Evolutionary conservation across 2,329 filamentous ascomycete species (phyloP), one percentile per base, ranked within the genome.

Genomic region (Fusarium euwallaceae): DNA sequence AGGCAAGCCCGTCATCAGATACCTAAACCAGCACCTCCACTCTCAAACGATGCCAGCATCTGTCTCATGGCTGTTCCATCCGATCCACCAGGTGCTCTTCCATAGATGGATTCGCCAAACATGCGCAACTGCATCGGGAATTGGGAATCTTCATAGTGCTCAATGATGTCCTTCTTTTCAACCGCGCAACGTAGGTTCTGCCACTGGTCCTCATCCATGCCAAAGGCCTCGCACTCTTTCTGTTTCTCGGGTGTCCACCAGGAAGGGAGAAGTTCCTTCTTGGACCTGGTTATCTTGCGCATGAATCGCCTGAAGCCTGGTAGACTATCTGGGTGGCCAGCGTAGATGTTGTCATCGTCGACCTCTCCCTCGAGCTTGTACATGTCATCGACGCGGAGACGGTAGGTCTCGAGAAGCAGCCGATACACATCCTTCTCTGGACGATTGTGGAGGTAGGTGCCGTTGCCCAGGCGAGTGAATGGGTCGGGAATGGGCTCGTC

Each of bases 71-170:
- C 2, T 7, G 61, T 43, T 2, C 81, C 82, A 22, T 78, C 66
- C 6, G 68, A 45, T 0, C 83, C 83, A 0, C 81, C 83, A 0
- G 79, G 78, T 0, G 76, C 80, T 1, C 66, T 60, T 1, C 83
- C 81, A 24, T 83, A 83, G 6, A 87, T 78, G 0, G 75, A 74
- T 74, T 88, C 85, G 6, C 79, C 84, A 24, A 88, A 78, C 83
- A 89, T 85, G n/a, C 87, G 82, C 61, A 89, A 78, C 81, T 88
- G 85, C 86, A 88, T 87, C 2, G 86, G 84, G 69, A 88, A 87
- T 3, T 73, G 74, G 1, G 61, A 4, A 58, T 88, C 83, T 4
- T 83, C 82, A 61, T 88, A 89, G 62, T 85, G 81, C 24, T 85
- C 80, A 6, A 82, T 79, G 36, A 88, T 78, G 51, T 83, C 81